Percentiles rank a stretch among this genome's conserved stretches.
Evolutionary conservation across 352 stramenopile genomes (phyloP).

Genomic region (Phytophthora aleatoria): DNA sequence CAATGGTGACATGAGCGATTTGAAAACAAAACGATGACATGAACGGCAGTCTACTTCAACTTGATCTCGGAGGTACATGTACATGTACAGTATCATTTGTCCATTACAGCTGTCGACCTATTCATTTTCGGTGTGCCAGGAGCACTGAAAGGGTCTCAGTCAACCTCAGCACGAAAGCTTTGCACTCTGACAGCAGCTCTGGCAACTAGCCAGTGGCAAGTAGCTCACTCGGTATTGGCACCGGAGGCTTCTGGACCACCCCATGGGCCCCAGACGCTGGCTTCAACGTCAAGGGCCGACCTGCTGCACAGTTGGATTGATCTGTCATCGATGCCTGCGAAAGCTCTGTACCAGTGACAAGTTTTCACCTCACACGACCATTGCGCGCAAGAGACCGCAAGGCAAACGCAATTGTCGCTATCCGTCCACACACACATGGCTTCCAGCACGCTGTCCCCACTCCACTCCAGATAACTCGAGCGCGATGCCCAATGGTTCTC

Average conservation of each 20-base stretch:
- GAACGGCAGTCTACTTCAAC: constrained; percentile 13
- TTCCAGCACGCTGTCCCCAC: too few species aligned
- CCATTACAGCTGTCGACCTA: not conserved
- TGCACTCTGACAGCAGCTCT: too few species aligned
- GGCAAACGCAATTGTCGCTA: too few species aligned
- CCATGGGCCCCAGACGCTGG: not conserved
- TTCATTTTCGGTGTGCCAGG: constrained; percentile 6
- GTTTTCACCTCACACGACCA: not conserved
- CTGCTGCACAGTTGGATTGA: constrained; percentile 16
- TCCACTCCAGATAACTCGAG: too few species aligned
- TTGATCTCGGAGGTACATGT: not conserved
- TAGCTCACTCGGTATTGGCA: too few species aligned
- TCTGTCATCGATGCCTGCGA: not conserved
- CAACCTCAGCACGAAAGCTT: too few species aligned
- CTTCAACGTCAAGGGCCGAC: not conserved
- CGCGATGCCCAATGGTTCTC: constrained; percentile 7
- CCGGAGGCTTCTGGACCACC: not conserved
- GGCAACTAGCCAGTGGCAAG: too few species aligned
- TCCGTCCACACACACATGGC: too few species aligned
- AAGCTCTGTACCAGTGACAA: not conserved
- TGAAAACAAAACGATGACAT: constrained; percentile 15
- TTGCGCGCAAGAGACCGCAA: not conserved
- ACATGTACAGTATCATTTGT: too few species aligned
- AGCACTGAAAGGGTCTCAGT: not conserved
- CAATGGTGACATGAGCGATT: constrained; percentile 15